These are phyloP conservation scores for Botrytis aclada DNA, from an alignment of 2,329 filamentous ascomycete genomes.

Conservation along the genomic window DNA sequence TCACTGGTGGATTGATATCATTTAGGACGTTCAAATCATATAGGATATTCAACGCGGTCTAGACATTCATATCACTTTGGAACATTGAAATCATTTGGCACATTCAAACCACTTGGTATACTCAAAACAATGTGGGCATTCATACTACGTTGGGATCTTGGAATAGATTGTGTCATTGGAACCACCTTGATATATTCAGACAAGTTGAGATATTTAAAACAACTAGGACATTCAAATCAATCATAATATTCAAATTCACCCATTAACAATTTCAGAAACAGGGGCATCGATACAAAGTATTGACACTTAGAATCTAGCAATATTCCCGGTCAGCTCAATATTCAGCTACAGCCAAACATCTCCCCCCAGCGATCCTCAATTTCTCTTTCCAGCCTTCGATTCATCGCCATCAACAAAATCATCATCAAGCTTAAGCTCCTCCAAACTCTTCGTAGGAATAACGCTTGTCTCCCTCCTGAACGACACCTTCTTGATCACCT, in stretches of 20 bases:
- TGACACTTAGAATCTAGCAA: neutral
- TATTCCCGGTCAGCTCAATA: neutral
- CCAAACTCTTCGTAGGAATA: neutral
- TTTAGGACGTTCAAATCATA: neutral
- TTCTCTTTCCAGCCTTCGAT: neutral
- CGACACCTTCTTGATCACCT: too few species aligned
- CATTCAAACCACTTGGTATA: neutral
- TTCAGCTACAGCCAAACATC: neutral
- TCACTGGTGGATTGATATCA: neutral
- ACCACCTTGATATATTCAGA: neutral
- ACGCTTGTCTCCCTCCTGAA: neutral
- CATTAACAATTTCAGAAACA: neutral
- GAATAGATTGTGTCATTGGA: neutral
- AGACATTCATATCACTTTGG: neutral
- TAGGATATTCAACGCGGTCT: neutral
- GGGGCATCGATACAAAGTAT: neutral
- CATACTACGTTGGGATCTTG: neutral
- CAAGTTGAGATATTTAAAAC: neutral
- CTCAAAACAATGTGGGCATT: neutral
- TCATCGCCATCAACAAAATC: neutral
- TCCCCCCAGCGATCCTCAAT: neutral
- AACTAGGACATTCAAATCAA: neutral
- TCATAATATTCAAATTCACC: neutral
- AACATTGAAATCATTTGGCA: neutral
- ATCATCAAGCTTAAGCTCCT: neutral